Evolutionary conservation across 148 eudicot genomes (phyloP).

Genomic region (Vaccinium myrtillus): DNA sequence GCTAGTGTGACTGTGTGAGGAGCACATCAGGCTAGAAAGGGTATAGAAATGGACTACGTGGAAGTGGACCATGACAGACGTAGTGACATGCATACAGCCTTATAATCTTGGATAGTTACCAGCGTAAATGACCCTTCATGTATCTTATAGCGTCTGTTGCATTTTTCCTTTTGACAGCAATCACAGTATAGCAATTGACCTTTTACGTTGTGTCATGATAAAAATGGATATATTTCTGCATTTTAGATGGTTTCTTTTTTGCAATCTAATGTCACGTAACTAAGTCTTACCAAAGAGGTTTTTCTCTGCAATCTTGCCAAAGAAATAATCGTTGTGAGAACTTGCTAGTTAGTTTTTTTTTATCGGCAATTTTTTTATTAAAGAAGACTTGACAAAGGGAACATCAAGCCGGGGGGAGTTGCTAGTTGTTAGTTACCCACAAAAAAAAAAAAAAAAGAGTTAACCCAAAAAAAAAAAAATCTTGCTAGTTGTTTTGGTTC

Average conservation of each 20-base stretch:
- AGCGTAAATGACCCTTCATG: not conserved
- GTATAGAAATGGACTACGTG: not conserved
- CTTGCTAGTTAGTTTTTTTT: not conserved
- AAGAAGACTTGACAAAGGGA: no score
- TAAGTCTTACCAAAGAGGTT: not conserved
- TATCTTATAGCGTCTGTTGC: not conserved
- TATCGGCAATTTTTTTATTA: no score
- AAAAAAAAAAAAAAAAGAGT: no score
- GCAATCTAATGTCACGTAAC: not conserved
- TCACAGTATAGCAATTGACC: not conserved
- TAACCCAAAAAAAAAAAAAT: no score
- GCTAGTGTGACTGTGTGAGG: conserved; percentile 11
- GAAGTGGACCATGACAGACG: not conserved
- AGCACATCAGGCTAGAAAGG: not conserved
- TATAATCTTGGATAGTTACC: not conserved
- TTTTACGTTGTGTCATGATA: not conserved
- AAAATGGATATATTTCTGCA: not conserved
- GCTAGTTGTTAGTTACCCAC: not conserved
- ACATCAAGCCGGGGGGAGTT: no score
- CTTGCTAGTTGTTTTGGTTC: not conserved
- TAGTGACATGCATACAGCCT: no score
- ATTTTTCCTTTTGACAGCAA: not conserved
- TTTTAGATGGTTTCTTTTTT: not conserved
- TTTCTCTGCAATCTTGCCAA: not conserved
- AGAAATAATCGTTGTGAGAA: not conserved